phyloP scores from a whole-genome alignment of 805 yeast species.

The Candida quercuum region DNA sequence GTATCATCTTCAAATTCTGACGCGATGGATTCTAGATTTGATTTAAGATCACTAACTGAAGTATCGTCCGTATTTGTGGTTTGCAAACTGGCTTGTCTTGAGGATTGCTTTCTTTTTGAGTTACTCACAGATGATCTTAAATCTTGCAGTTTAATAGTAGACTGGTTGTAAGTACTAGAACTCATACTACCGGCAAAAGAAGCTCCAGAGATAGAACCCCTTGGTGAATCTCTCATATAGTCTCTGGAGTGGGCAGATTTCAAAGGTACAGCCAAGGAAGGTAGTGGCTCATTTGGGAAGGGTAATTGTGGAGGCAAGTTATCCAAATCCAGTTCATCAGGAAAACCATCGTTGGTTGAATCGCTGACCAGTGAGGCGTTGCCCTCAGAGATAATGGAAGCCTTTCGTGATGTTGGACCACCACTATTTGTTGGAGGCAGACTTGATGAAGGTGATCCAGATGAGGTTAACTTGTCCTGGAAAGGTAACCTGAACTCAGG shows the following conservation, averaged over 20 bases:
- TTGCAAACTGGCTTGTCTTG: conserved; percentile 16
- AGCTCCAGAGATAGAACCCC: conserved; percentile 39
- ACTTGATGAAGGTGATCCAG: conserved; percentile 10
- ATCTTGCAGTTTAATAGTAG: conserved; percentile 16
- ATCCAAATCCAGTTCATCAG: conserved; percentile 23
- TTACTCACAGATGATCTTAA: conserved; percentile 14
- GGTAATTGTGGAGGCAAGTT: conserved; percentile 51
- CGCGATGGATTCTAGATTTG: conserved; percentile 12
- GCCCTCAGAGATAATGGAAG: conserved; percentile 32
- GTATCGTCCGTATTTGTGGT: conserved; percentile 11
- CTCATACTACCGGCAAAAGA: neutral
- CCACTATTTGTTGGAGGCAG: conserved; percentile 7
- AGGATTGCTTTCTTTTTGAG: conserved; percentile 14
- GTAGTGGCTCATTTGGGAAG: conserved; percentile 49
- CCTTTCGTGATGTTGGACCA: conserved; percentile 29
- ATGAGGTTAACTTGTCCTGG: conserved; percentile 37
- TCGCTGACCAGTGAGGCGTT: conserved; percentile 23
- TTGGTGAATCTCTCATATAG: conserved; percentile 33
- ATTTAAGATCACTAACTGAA: conserved; percentile 10
- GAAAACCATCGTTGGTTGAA: conserved; percentile 21
- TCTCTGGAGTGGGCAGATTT: conserved; percentile 14
- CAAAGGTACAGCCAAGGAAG: conserved; percentile 19
- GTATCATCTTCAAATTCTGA: conserved; percentile 13
- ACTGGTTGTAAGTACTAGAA: neutral
- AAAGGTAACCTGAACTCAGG: conserved; percentile 69